Conservation (phyloP, 192 early-diverging fungal species). For the Pecoramyces ruminantium region DNA sequence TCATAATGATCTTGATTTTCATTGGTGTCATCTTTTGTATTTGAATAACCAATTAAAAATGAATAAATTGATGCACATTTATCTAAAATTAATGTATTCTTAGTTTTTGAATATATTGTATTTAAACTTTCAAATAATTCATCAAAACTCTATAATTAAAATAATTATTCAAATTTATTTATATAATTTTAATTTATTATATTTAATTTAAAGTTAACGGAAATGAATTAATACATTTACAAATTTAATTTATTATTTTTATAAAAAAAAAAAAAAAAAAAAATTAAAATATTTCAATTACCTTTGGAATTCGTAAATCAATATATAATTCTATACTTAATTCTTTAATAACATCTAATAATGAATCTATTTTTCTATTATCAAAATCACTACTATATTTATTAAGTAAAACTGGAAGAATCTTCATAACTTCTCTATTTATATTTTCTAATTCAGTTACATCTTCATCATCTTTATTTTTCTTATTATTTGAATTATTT, state of each 20-base stretch:
- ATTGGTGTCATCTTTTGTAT: neutral
- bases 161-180: too few relatives aligned
- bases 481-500: neutral
- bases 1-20: neutral
- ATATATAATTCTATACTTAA: neutral
- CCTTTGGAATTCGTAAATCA: neutral
- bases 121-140: neutral
- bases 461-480: neutral
- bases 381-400: neutral
- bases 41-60: neutral
- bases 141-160: neutral
- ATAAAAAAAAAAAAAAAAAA: too few relatives aligned
- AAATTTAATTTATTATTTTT: too few relatives aligned
- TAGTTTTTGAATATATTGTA: neutral
- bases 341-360: neutral
- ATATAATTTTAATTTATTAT: too few relatives aligned
- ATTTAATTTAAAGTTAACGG: too few relatives aligned
- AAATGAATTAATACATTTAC: too few relatives aligned
- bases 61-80: neutral
- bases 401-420: neutral
- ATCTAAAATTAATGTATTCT: neutral
- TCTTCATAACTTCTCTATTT: neutral
- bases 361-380: neutral
- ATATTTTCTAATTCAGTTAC: neutral
- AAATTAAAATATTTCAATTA: neutral